These are phyloP conservation scores for Arctium minus DNA, from an alignment of 129 eudicot species.

Conservation along the genomic window DNA sequence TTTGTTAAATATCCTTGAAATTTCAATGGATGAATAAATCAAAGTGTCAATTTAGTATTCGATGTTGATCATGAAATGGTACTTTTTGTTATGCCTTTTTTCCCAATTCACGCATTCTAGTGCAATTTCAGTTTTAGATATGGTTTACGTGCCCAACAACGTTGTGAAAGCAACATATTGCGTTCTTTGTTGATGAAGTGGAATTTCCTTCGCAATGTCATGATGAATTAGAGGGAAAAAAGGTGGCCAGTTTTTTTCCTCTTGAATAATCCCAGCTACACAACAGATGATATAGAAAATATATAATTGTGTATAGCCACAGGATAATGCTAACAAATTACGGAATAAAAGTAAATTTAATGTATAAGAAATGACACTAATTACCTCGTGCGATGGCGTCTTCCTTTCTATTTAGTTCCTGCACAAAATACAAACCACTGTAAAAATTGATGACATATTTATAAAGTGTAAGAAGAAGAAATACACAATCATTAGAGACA, in stretches of 20 bases:
- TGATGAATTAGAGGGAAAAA: conserved; percentile 15
- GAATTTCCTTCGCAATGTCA: conserved; percentile 2
- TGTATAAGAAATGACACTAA: background rate
- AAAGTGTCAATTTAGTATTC: no score
- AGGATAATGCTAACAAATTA: background rate
- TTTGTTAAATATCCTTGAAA: no score
- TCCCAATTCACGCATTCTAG: no score
- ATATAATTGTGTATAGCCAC: background rate
- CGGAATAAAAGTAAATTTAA: background rate
- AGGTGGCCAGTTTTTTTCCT: conserved; percentile 7
- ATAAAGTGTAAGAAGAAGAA: background rate
- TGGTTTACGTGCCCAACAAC: background rate
- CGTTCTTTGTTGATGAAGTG: conserved; percentile 3
- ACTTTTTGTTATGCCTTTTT: no score
- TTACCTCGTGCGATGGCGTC: background rate
- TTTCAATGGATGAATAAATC: no score
- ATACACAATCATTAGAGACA: background rate
- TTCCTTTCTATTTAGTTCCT: conserved; percentile 2
- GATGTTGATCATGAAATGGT: no score
- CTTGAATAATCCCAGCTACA: background rate
- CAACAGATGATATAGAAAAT: background rate
- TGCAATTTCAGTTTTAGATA: background rate
- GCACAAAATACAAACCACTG: background rate
- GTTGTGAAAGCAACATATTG: conserved; percentile 9
- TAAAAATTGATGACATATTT: background rate